Evolutionary conservation across 306 rosid genomes (phyloP).

Genomic region (Nissolia schottii): DNA sequence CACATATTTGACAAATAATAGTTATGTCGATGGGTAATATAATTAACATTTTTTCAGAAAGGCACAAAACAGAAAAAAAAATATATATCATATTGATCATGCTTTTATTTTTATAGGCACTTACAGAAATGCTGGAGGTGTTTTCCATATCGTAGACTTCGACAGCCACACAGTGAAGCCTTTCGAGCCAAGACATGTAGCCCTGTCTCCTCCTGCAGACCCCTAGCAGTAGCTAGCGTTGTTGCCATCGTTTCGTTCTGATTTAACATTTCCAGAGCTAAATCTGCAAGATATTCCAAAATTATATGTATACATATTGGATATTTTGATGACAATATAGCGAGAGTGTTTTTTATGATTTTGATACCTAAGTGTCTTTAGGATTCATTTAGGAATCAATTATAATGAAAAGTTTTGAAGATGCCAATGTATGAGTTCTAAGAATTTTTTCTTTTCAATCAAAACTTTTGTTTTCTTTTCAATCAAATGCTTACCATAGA

Average conservation of each 20-base stretch:
- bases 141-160: not conserved
- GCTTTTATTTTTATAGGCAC: not conserved
- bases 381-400: too few relatives aligned
- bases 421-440: too few relatives aligned
- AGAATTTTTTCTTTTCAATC: too few relatives aligned
- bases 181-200: conserved; percentile 40
- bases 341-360: too few relatives aligned
- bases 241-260: not conserved
- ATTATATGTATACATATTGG: too few relatives aligned
- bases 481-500: conserved; percentile 33
- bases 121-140: conserved; percentile 24
- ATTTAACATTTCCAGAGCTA: conserved; percentile 28
- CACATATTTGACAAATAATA: not conserved
- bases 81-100: too few relatives aligned
- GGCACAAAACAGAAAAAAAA: too few relatives aligned
- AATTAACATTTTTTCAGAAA: too few relatives aligned
- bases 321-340: too few relatives aligned
- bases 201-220: not conserved
- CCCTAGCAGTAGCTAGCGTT: conserved; percentile 21
- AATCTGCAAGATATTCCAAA: conserved; percentile 24
- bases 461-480: too few relatives aligned
- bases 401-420: too few relatives aligned
- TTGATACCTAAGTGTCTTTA: too few relatives aligned
- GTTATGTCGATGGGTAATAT: not conserved
- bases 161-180: not conserved